Percentiles rank a stretch among this genome's conserved stretches.
phyloP scores from a whole-genome alignment of 371 early-diverging fungal genomes.

The Lichtheimia ornata region DNA sequence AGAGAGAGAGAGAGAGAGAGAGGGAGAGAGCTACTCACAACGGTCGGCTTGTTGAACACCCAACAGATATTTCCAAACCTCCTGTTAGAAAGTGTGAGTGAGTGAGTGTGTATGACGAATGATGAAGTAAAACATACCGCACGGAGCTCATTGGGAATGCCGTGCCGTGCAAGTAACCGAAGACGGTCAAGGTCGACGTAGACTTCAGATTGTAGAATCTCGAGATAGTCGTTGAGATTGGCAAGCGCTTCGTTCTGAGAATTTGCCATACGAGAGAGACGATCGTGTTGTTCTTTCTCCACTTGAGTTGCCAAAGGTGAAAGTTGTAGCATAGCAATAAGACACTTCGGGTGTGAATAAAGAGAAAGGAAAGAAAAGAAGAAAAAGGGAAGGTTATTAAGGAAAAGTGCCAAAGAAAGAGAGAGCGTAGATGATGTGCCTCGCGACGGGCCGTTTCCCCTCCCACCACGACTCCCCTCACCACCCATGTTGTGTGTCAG shows the following conservation, averaged over 20 bases:
- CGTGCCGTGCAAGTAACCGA: conserved; percentile 79
- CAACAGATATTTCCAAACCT: conserved; percentile 90
- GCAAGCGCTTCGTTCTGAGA: conserved; percentile 45
- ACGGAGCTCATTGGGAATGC: conserved; percentile 85
- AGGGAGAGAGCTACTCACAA: conserved; percentile 51
- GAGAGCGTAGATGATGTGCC: background rate
- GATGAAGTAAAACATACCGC: conserved; percentile 50
- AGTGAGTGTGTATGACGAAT: background rate
- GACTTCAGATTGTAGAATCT: conserved; percentile 86
- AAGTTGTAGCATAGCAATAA: conserved; percentile 14
- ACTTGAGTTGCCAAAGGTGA: conserved; percentile 1
- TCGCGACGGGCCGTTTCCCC: no score
- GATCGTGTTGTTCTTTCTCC: conserved; percentile 8
- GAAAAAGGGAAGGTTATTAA: conserved; percentile 9
- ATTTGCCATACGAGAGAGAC: conserved; percentile 17
- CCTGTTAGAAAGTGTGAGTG: conserved; percentile 44
- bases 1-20: no score
- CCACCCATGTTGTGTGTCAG: no score
- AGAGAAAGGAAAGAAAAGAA: conserved; percentile 8
- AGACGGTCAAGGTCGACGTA: conserved; percentile 86
- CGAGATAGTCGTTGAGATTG: conserved; percentile 74
- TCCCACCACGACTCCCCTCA: no score
- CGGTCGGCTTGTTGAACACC: conserved; percentile 87
- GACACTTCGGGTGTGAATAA: conserved; percentile 1
- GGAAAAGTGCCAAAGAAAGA: background rate